These are phyloP conservation scores for Boletus subcaerulescens DNA, from an alignment of 768 basidiomycete species.

Conservation along the genomic window DNA sequence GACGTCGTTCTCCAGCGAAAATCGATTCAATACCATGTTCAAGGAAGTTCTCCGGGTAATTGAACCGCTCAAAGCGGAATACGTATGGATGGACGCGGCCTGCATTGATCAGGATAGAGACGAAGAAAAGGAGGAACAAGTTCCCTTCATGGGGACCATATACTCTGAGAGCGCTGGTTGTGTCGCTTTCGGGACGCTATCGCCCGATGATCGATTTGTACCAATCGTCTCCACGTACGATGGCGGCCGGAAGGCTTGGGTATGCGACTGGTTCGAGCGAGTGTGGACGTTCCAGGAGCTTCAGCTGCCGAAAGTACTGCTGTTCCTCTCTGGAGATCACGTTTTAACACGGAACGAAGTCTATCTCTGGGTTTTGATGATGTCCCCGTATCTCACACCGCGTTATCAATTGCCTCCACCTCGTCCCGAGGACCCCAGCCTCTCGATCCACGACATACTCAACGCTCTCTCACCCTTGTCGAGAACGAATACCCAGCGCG, in stretches of 20 bases:
- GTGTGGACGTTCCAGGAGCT: constrained; percentile 17
- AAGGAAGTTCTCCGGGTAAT: neutral
- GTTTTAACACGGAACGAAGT: constrained; percentile 2
- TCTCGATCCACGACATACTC: constrained; percentile 7
- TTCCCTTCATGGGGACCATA: constrained; percentile 6
- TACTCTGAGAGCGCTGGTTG: constrained; percentile 6
- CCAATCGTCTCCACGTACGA: constrained; percentile 1
- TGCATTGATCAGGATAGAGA: constrained; percentile 1
- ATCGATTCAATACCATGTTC: constrained; percentile 4
- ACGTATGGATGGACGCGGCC: constrained; percentile 12
- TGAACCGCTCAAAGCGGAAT: neutral
- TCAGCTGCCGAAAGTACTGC: constrained; percentile 1
- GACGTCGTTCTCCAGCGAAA: constrained; percentile 1
- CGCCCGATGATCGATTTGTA: neutral
- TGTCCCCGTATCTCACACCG: constrained; percentile 10
- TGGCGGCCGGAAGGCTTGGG: constrained; percentile 6
- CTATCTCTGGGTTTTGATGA: constrained; percentile 8
- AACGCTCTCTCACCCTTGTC: constrained; percentile 10
- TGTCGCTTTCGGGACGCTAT: constrained; percentile 8
- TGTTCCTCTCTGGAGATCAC: constrained; percentile 11
- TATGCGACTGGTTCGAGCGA: constrained; percentile 13
- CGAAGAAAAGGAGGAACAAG: neutral
- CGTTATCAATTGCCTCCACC: neutral
- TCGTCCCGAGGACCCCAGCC: neutral
- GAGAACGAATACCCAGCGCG: constrained; percentile 2